Percentiles rank a stretch among this genome's conserved stretches.
These are phyloP conservation scores for Miscanthus lutarioriparius DNA, from an alignment of 176 grass and related monocot genomes.

Conservation along the genomic window DNA sequence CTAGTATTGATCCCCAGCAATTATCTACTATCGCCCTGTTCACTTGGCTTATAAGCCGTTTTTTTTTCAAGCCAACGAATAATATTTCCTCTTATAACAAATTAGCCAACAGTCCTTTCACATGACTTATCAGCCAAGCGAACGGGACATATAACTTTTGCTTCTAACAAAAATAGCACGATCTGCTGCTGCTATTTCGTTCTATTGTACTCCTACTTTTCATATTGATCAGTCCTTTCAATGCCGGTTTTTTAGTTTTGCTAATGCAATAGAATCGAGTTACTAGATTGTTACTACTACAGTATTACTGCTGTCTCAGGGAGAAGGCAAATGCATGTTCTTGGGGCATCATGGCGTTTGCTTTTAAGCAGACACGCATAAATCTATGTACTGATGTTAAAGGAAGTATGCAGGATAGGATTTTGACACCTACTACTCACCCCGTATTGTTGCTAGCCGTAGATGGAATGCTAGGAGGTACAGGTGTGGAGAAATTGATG, in stretches of 20 bases:
- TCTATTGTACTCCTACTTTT: background rate
- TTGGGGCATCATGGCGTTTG: background rate
- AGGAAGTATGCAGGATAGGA: background rate
- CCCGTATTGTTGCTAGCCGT: constrained; percentile 43
- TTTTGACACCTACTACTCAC: constrained; percentile 35
- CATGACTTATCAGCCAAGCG: too few species aligned
- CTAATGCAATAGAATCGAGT: background rate
- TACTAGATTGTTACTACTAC: background rate
- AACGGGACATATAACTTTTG: too few species aligned
- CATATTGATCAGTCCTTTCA: background rate
- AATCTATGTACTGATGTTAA: background rate
- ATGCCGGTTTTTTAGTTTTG: background rate
- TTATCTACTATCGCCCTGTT: too few species aligned
- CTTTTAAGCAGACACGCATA: background rate
- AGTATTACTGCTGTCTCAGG: background rate
- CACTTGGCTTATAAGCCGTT: too few species aligned
- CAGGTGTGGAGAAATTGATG: constrained; percentile 47
- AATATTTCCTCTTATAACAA: too few species aligned
- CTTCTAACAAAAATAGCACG: too few species aligned
- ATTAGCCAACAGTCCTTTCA: too few species aligned
- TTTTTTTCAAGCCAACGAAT: too few species aligned
- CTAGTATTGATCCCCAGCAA: too few species aligned
- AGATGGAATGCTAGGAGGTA: constrained; percentile 36
- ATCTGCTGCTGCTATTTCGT: constrained; percentile 2
- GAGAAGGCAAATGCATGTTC: background rate